These are phyloP conservation scores for Sordariomycetes sp. DNA, from an alignment of 2,329 filamentous ascomycete species.

Conservation along the genomic window DNA sequence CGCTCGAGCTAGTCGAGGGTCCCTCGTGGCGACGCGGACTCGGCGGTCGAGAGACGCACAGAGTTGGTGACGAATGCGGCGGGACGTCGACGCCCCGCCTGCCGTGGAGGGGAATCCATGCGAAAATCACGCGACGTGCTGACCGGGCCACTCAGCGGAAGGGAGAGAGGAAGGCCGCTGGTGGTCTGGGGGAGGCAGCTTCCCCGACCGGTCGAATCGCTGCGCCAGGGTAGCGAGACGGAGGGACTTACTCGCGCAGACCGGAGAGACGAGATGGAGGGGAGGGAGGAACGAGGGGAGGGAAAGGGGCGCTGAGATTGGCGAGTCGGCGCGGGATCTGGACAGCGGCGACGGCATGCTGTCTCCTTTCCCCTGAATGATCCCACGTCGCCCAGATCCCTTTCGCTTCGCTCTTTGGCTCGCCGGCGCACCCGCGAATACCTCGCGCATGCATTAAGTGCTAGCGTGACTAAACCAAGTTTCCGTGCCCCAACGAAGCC, in stretches of 20 bases:
- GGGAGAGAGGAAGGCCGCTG: too few relatives aligned
- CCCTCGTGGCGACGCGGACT: background rate
- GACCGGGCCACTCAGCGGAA: background rate
- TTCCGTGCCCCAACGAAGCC: background rate
- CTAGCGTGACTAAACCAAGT: background rate
- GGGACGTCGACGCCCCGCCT: background rate
- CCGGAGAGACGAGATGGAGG: background rate
- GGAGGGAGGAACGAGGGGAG: background rate
- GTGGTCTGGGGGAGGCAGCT: background rate
- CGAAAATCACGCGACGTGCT: background rate
- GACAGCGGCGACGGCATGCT: background rate
- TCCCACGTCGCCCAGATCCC: background rate
- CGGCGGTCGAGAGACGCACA: background rate
- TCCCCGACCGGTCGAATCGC: background rate
- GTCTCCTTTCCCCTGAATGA: background rate
- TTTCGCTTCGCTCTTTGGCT: background rate
- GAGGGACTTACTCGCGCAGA: background rate
- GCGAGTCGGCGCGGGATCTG: background rate
- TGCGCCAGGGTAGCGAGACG: background rate
- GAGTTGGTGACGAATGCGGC: background rate
- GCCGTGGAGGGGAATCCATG: background rate
- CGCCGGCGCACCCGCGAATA: background rate
- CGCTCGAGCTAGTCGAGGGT: background rate
- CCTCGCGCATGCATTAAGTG: background rate
- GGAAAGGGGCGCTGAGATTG: background rate